A percentile compares a stretch with the other conserved stretches of the same genome.
Conservation (phyloP, 1,139 yeast genomes). For the Nakaseomyces nivariensis region DNA sequence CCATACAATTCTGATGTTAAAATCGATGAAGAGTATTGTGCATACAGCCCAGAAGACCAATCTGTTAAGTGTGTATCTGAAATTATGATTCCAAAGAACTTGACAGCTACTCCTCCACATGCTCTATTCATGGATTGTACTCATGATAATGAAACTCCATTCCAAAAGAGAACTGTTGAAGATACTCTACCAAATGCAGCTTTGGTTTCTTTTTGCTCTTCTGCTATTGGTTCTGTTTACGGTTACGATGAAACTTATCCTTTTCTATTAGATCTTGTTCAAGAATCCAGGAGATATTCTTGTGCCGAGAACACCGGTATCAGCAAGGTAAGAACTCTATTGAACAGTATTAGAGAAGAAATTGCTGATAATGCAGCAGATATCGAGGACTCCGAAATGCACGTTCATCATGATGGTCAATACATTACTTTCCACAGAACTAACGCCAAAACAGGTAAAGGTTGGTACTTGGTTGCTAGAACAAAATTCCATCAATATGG, state of each 20-base stretch:
- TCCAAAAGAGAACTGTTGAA: conserved; percentile 82
- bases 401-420: conserved; percentile 89
- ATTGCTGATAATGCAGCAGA: conserved; percentile 63
- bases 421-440: conserved; percentile 83
- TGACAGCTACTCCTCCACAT: conserved; percentile 67
- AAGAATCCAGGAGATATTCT: conserved; percentile 59
- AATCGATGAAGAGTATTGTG: conserved; percentile 28
- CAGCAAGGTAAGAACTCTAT: conserved; percentile 52
- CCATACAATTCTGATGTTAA: conserved; percentile 50
- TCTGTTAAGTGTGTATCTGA: conserved; percentile 39
- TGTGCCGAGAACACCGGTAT: conserved; percentile 54
- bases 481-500: conserved; percentile 51
- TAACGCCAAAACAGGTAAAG: conserved; percentile 75
- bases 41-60: conserved; percentile 17
- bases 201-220: conserved; percentile 81
- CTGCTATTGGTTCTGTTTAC: conserved; percentile 89
- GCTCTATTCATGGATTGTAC: conserved; percentile 97
- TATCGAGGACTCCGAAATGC: conserved; percentile 75
- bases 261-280: conserved; percentile 66
- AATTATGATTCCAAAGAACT: conserved; percentile 53
- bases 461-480: conserved; percentile 83
- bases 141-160: conserved; percentile 88
- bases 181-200: conserved; percentile 95
- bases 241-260: conserved; percentile 95
- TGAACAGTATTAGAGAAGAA: conserved; percentile 48